These are phyloP conservation scores for Simmondsia chinensis DNA, from an alignment of 148 eudicot species.

Conservation along the genomic window DNA sequence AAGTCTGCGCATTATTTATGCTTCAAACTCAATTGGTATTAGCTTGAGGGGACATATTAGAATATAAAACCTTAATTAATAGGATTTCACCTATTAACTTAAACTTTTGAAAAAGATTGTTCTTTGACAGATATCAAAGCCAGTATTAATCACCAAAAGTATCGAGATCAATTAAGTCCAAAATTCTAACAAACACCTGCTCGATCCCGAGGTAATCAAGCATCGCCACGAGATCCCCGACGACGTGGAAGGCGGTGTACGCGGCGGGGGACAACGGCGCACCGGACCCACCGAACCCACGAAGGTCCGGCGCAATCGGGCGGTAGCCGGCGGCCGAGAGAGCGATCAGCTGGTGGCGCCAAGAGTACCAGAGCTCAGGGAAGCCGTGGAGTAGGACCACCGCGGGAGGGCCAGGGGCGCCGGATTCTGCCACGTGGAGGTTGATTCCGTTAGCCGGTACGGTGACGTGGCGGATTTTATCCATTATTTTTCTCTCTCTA, in stretches of 20 bases:
- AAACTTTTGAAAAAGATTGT: no score
- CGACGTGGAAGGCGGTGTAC: conserved; percentile 40
- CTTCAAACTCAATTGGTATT: no score
- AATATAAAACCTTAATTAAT: no score
- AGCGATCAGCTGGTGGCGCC: conserved; percentile 47
- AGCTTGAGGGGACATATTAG: no score
- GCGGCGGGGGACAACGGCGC: conserved; percentile 16
- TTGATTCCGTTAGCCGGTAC: conserved; percentile 32
- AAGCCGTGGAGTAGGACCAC: conserved; percentile 50
- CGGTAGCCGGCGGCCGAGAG: conserved; percentile 30
- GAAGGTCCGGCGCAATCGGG: conserved; percentile 51
- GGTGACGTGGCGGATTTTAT: conserved; percentile 27
- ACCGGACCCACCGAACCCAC: conserved; percentile 53
- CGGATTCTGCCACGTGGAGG: conserved; percentile 42
- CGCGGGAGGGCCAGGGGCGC: conserved; percentile 4
- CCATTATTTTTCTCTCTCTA: conserved; percentile 32
- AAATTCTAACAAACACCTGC: no score
- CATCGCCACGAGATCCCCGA: conserved; percentile 37
- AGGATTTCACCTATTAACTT: no score
- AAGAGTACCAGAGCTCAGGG: conserved; percentile 46
- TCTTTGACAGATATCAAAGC: no score
- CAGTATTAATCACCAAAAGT: no score
- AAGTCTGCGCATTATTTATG: no score
- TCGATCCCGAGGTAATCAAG: conserved; percentile 27
- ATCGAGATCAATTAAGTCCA: no score